Percentiles rank a stretch among this genome's conserved stretches.
Evolutionary conservation across 805 yeast genomes (phyloP).

Genomic region (Pichia californica): DNA sequence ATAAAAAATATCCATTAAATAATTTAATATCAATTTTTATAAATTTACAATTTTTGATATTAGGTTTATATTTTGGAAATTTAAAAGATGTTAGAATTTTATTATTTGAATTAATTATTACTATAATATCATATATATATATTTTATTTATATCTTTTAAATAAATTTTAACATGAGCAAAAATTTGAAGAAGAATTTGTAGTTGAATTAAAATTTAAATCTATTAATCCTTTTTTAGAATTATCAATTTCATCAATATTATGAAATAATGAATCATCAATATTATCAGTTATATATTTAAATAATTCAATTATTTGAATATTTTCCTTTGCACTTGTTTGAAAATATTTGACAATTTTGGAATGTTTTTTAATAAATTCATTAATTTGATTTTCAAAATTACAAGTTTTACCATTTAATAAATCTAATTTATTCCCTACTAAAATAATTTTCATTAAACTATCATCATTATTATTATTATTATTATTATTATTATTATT

Average conservation of each 20-base stretch:
- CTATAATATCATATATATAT: background rate
- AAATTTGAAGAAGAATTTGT: conserved; percentile 12
- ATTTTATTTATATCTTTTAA: no score
- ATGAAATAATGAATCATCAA: conserved; percentile 25
- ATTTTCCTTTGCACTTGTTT: conserved; percentile 70
- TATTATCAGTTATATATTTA: conserved; percentile 24
- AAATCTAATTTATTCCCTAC: conserved; percentile 86
- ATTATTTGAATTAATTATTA: background rate
- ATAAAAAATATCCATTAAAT: background rate
- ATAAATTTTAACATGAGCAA: conserved; percentile 14
- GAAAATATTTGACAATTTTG: conserved; percentile 19
- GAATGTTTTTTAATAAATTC: conserved; percentile 20
- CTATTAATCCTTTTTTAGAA: conserved; percentile 19
- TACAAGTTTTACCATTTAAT: conserved; percentile 20
- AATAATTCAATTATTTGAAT: conserved; percentile 48
- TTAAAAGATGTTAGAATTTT: background rate
- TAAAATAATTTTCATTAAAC: conserved; percentile 35
- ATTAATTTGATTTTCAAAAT: conserved; percentile 17
- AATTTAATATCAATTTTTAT: background rate
- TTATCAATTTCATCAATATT: conserved; percentile 16
- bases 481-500: background rate
- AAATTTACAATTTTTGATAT: conserved; percentile 2
- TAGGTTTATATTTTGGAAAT: background rate
- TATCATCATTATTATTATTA: conserved; percentile 1
- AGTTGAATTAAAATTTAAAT: conserved; percentile 16